These are phyloP conservation scores for Hypocreales sp. DNA, from an alignment of 2,329 filamentous ascomycete genomes.

Conservation along the genomic window DNA sequence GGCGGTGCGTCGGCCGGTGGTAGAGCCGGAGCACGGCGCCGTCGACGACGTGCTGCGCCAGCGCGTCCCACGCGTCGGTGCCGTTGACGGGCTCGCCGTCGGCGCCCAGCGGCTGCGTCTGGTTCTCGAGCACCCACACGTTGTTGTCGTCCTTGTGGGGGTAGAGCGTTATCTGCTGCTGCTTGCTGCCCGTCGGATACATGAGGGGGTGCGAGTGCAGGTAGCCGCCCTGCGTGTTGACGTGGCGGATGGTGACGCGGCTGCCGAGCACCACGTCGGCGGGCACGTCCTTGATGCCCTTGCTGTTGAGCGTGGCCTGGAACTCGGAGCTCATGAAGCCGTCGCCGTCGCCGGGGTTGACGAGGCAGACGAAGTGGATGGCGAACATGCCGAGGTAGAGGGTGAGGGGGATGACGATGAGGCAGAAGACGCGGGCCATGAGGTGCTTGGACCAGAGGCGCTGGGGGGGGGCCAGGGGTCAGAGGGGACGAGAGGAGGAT, in stretches of 20 bases:
- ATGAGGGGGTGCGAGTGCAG: constrained; percentile 93
- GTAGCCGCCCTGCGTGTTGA: constrained; percentile 96
- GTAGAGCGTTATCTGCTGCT: constrained; percentile 96
- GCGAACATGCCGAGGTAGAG: constrained; percentile 98
- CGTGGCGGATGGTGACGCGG: constrained; percentile 72
- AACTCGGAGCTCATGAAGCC: constrained; percentile 99
- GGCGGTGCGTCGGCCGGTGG: constrained; percentile 68
- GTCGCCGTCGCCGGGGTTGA: constrained; percentile 92
- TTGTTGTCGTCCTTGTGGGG: constrained; percentile 99
- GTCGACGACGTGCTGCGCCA: constrained; percentile 56
- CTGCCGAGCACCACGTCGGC: constrained; percentile 86
- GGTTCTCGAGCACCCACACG: constrained; percentile 84
- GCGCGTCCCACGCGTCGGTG: constrained; percentile 67
- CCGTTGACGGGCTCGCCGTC: constrained; percentile 68
- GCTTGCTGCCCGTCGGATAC: constrained; percentile 95
- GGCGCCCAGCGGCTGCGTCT: constrained; percentile 72
- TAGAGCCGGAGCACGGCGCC: constrained; percentile 72
- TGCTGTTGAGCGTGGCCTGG: constrained; percentile 91
- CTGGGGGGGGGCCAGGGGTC: constrained; percentile 16
- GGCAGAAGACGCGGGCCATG: constrained; percentile 75
- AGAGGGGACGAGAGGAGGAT: not conserved
- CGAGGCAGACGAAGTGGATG: constrained; percentile 86
- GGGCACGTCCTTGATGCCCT: constrained; percentile 88
- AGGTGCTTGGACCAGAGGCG: constrained; percentile 89
- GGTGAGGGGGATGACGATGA: constrained; percentile 72